Percentiles rank a stretch among this genome's conserved stretches.
phyloP scores from a whole-genome alignment of 495 filamentous ascomycete genomes.

The Cladorrhinum samala region DNA sequence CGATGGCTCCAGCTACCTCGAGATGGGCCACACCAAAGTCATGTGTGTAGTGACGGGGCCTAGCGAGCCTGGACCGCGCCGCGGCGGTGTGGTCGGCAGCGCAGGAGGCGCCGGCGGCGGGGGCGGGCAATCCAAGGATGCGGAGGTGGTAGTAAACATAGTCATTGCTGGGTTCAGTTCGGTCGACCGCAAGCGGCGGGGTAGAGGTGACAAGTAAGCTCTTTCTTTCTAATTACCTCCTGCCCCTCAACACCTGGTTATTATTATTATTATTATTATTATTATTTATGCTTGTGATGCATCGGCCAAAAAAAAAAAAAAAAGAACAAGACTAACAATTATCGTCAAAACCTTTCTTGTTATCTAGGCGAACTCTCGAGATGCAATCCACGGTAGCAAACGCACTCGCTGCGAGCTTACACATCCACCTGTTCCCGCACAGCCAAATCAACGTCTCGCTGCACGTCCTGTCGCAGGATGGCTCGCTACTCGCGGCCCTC shows the following conservation, averaged over 20 bases:
- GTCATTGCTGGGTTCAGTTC: conserved; percentile 82
- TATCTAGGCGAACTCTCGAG: conserved; percentile 65
- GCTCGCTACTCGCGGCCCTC: conserved; percentile 79
- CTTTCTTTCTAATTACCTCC: neutral
- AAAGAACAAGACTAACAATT: no score
- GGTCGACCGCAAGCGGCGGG: conserved; percentile 72
- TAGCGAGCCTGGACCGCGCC: conserved; percentile 52
- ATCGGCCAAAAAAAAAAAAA: no score
- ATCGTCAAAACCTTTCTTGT: no score
- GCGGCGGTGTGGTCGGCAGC: conserved; percentile 11
- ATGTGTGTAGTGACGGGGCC: conserved; percentile 89
- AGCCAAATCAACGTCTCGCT: conserved; percentile 75
- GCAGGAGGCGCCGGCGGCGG: conserved; percentile 28
- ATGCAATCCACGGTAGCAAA: conserved; percentile 68
- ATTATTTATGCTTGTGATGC: no score
- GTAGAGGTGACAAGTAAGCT: conserved; percentile 67
- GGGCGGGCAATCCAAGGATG: conserved; percentile 40
- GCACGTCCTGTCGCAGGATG: conserved; percentile 86
- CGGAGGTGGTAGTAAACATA: conserved; percentile 74
- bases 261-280: no score
- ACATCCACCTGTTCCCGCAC: conserved; percentile 86
- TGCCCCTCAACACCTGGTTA: no score
- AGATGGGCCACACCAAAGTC: conserved; percentile 95
- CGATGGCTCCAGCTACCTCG: conserved; percentile 83
- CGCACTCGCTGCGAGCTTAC: conserved; percentile 65